These are phyloP conservation scores for Iodosphaeria phyllophila DNA, from an alignment of 2,329 filamentous ascomycete species.

Conservation along the genomic window DNA sequence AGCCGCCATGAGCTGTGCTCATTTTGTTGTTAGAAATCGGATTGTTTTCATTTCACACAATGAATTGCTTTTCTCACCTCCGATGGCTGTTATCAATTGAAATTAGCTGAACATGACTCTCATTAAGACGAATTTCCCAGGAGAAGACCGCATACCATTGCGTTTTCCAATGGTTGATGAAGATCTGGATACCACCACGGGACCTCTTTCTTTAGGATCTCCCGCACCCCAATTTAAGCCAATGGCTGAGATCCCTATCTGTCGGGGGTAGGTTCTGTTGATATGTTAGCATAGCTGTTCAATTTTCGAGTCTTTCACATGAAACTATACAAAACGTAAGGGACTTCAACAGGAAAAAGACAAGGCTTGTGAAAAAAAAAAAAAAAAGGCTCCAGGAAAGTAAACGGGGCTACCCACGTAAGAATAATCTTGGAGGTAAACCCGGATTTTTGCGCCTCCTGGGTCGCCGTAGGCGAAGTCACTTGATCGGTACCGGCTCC, in stretches of 20 bases:
- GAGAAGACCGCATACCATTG: conserved; percentile 42
- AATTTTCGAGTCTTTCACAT: conserved; percentile 2
- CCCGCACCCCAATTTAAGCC: conserved; percentile 72
- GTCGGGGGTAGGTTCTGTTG: conserved; percentile 66
- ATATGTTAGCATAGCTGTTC: too few relatives aligned
- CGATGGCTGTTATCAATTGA: conserved; percentile 26
- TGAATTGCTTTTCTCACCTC: conserved; percentile 23
- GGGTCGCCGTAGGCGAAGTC: conserved; percentile 8
- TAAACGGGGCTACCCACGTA: conserved; percentile 19
- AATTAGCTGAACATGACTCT: conserved; percentile 8
- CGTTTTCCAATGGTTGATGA: conserved; percentile 59
- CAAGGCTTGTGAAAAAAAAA: too few relatives aligned
- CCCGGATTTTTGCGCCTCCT: conserved; percentile 19
- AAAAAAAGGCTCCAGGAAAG: too few relatives aligned
- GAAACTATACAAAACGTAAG: background rate
- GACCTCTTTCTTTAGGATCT: conserved; percentile 59
- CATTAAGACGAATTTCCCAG: conserved; percentile 5
- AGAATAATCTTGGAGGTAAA: conserved; percentile 36
- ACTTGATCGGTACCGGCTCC: too few relatives aligned
- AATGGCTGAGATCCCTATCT: conserved; percentile 85
- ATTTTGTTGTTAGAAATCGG: conserved; percentile 9
- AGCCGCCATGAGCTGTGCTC: conserved; percentile 44
- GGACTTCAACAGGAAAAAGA: too few relatives aligned
- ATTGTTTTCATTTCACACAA: conserved; percentile 1
- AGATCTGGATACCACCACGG: conserved; percentile 69